Conservation (phyloP, 352 stramenopile species). For the Phytophthora boehmeriae region DNA sequence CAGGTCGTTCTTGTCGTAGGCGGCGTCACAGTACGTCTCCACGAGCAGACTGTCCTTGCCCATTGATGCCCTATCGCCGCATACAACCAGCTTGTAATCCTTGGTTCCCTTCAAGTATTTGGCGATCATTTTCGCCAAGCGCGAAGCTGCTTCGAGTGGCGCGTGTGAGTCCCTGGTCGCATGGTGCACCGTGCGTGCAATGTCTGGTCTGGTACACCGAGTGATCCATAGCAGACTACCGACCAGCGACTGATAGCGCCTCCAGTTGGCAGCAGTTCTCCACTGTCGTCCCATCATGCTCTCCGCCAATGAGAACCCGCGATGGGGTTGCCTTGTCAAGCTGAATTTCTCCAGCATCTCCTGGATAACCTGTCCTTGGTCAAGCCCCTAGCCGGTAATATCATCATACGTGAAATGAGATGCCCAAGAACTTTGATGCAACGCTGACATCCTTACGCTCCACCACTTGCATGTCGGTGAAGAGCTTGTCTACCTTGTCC, state of each 20-base stretch:
- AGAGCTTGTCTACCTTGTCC: conserved; percentile 10
- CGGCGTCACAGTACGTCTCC: conserved; percentile 24
- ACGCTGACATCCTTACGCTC: conserved; percentile 13
- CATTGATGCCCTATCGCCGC: background rate
- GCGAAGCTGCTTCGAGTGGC: conserved; percentile 13
- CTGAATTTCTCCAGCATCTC: conserved; percentile 16
- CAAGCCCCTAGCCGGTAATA: background rate
- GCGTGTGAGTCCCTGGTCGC: conserved; percentile 21
- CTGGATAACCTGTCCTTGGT: conserved; percentile 7
- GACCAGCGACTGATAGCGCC: conserved; percentile 30
- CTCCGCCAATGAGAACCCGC: conserved; percentile 12
- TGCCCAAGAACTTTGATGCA: conserved; percentile 14
- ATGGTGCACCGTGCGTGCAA: conserved; percentile 28
- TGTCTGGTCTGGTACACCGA: conserved; percentile 36
- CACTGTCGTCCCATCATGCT: background rate
- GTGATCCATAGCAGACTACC: conserved; percentile 42
- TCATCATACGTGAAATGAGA: conserved; percentile 8
- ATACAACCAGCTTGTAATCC: conserved; percentile 20
- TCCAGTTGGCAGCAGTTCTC: conserved; percentile 7
- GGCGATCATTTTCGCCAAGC: conserved; percentile 20
- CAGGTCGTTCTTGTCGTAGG: conserved; percentile 19
- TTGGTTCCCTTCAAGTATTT: conserved; percentile 31
- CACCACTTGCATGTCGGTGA: conserved; percentile 16
- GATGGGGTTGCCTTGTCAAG: conserved; percentile 3
- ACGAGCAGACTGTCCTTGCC: conserved; percentile 1